A percentile compares a stretch with the other conserved stretches of the same genome.
phyloP scores from a whole-genome alignment of 2,329 filamentous ascomycete species.

The Lasiodiplodia sp. region DNA sequence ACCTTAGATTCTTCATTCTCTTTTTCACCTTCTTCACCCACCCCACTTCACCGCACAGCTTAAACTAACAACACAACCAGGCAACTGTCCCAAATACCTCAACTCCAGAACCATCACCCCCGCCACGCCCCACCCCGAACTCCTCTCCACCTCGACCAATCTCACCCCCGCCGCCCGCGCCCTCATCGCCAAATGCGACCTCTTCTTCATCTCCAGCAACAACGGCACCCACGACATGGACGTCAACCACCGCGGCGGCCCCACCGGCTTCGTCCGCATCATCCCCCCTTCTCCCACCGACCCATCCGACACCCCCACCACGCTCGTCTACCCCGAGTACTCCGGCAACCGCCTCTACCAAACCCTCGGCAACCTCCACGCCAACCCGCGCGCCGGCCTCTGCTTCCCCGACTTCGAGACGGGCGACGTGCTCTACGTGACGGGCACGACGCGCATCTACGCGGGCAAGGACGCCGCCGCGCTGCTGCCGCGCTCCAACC shows the following conservation, averaged over 20 bases:
- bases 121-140: slow-evolving; percentile 60
- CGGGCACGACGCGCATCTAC: slow-evolving; percentile 72
- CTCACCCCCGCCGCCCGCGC: slow-evolving; percentile 64
- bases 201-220: slow-evolving; percentile 79
- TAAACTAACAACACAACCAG: slow-evolving; percentile 40
- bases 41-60: not conserved
- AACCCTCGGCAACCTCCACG: slow-evolving; percentile 77
- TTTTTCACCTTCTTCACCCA: not conserved
- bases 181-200: slow-evolving; percentile 70
- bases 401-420: slow-evolving; percentile 77
- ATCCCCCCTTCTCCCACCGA: slow-evolving; percentile 62
- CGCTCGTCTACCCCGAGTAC: slow-evolving; percentile 79
- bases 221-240: slow-evolving; percentile 74
- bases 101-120: slow-evolving; percentile 73
- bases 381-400: slow-evolving; percentile 72
- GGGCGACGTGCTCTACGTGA: slow-evolving; percentile 76
- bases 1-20: too few species aligned
- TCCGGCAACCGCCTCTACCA: slow-evolving; percentile 87
- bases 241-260: slow-evolving; percentile 80
- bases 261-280: slow-evolving; percentile 75
- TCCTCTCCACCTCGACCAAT: slow-evolving; percentile 56
- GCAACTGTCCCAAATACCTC: slow-evolving; percentile 88
- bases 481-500: slow-evolving; percentile 72
- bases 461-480: slow-evolving; percentile 67
- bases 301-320: slow-evolving; percentile 45